These are phyloP conservation scores for Rosa multiflora DNA, from an alignment of 306 rosid species.

Conservation along the genomic window DNA sequence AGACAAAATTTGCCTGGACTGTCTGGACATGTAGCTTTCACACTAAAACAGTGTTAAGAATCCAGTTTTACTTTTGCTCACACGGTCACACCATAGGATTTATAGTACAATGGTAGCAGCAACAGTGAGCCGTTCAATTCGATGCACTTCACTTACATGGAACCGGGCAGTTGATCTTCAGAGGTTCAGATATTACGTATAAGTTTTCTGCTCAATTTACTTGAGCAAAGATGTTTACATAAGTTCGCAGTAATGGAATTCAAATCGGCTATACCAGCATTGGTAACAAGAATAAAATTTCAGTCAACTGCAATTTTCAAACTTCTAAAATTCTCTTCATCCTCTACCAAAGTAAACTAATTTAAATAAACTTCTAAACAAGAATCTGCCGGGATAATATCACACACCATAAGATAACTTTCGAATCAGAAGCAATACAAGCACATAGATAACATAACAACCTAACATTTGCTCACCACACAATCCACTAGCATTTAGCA, in stretches of 20 bases:
- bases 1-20: background rate
- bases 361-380: background rate
- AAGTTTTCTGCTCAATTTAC: background rate
- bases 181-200: too few relatives aligned
- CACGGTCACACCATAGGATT: background rate
- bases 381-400: background rate
- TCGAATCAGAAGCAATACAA: slow-evolving; percentile 1
- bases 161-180: background rate
- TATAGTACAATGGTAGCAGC: background rate
- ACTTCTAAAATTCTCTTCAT: background rate
- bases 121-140: background rate
- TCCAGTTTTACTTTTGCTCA: background rate
- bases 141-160: background rate
- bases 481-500: background rate
- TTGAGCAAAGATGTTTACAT: background rate
- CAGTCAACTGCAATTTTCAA: background rate
- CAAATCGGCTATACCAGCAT: background rate
- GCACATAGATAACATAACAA: slow-evolving; percentile 5
- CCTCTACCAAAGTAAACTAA: background rate
- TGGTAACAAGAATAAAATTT: background rate
- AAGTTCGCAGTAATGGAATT: background rate
- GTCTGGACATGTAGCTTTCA: background rate
- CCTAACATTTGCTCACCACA: slow-evolving; percentile 10
- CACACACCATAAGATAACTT: background rate
- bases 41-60: background rate